phyloP scores from a whole-genome alignment of 257 asterid species.

The Salvia rosmarinus region DNA sequence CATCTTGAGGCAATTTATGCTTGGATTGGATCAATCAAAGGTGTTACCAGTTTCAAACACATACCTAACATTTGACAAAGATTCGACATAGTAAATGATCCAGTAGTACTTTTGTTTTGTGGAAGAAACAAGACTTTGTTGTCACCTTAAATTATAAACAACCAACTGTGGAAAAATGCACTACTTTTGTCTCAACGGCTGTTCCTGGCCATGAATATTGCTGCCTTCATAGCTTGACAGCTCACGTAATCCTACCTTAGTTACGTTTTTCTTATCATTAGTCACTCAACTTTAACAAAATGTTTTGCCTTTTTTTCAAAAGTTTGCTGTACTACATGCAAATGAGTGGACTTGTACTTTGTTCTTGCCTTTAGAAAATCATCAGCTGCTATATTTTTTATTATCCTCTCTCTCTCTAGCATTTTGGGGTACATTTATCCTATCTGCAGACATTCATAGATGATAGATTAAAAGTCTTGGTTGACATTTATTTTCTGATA shows the following conservation, averaged over 20 bases:
- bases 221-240: slow-evolving; percentile 12
- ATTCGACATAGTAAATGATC: neutral
- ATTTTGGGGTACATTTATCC: neutral
- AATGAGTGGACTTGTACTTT: slow-evolving; percentile 34
- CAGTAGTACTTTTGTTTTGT: slow-evolving; percentile 23
- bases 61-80: slow-evolving; percentile 41
- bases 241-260: slow-evolving; percentile 12
- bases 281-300: slow-evolving; percentile 17
- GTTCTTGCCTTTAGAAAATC: slow-evolving; percentile 16
- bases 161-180: slow-evolving; percentile 20
- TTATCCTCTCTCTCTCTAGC: neutral
- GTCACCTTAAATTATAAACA: slow-evolving; percentile 20
- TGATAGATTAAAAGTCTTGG: neutral
- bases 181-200: slow-evolving; percentile 34
- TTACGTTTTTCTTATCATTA: neutral
- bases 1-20: slow-evolving; percentile 19
- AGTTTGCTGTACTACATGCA: slow-evolving; percentile 27
- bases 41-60: slow-evolving; percentile 32
- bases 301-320: slow-evolving; percentile 20
- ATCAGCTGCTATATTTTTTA: slow-evolving; percentile 5
- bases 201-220: neutral
- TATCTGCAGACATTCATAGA: neutral
- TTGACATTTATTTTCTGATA: neutral
- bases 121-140: slow-evolving; percentile 27
- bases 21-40: slow-evolving; percentile 21